Percentiles rank a stretch among this genome's conserved stretches.
Evolutionary conservation across 2,329 filamentous ascomycete species (phyloP).

Genomic region (Colletotrichum siamense): DNA sequence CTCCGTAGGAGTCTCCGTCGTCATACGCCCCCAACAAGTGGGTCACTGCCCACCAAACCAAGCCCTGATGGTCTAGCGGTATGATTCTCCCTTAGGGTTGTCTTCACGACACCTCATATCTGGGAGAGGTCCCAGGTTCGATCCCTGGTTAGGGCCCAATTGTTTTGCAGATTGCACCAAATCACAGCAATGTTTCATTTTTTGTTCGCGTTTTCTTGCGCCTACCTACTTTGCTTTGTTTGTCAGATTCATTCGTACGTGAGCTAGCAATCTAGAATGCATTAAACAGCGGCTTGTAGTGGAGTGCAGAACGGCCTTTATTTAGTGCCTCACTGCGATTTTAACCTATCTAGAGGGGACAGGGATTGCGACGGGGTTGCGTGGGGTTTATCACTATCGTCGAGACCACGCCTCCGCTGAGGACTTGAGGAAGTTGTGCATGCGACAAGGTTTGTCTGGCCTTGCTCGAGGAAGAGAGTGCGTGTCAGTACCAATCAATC

Average conservation of each 20-base stretch:
- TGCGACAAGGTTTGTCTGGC: not conserved
- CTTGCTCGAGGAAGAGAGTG: not conserved
- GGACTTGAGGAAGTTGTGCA: not conserved
- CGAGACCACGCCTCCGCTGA: not conserved
- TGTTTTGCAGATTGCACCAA: not conserved
- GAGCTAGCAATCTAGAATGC: not conserved
- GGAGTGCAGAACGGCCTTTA: not conserved
- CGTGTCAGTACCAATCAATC: not conserved
- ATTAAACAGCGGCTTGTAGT: not conserved
- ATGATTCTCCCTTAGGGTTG: not conserved
- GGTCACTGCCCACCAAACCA: not conserved
- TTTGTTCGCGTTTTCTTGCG: too few species aligned
- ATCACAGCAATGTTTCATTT: too few species aligned
- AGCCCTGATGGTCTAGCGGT: not conserved
- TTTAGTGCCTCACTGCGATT: not conserved
- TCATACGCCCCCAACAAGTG: rapidly evolving
- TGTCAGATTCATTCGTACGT: too few species aligned
- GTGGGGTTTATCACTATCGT: not conserved
- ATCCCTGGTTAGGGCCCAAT: not conserved
- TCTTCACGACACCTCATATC: not conserved
- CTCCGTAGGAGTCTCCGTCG: not conserved
- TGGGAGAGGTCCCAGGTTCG: not conserved
- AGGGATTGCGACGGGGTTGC: not conserved
- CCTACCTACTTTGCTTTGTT: too few species aligned
- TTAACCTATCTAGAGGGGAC: not conserved